Evolutionary conservation across 768 basidiomycete genomes (phyloP).

Genomic region (Boletus tylopilopsis): DNA sequence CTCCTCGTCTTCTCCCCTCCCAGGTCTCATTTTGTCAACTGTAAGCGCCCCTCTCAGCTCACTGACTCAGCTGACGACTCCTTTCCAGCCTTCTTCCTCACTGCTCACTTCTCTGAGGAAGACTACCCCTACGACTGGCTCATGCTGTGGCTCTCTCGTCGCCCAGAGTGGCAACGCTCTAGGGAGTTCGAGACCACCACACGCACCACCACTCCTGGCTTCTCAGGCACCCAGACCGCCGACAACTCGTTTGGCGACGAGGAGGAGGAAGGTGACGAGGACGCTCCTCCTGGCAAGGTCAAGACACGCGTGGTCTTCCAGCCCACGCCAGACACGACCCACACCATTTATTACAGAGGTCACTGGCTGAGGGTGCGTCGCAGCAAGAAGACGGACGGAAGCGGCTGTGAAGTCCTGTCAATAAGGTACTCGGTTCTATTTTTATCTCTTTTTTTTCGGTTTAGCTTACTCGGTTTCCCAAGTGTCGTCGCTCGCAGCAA

Average conservation of each 20-base stretch:
- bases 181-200: conserved; percentile 89
- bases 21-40: conserved; percentile 85
- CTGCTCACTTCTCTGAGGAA: conserved; percentile 87
- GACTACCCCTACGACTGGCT: conserved; percentile 91
- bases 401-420: conserved; percentile 68
- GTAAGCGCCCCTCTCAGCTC: conserved; percentile 42
- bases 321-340: conserved; percentile 83
- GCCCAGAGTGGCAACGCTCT: conserved; percentile 86
- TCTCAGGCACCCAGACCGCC: conserved; percentile 41
- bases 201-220: conserved; percentile 60
- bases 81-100: conserved; percentile 73
- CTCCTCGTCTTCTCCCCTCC: conserved; percentile 4
- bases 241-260: conserved; percentile 58
- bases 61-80: conserved; percentile 6
- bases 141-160: conserved; percentile 84
- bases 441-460: not conserved
- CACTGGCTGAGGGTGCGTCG: conserved; percentile 81
- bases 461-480: conserved; percentile 29
- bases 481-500: conserved; percentile 83
- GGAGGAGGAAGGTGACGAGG: conserved; percentile 44
- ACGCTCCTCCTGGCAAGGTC: conserved; percentile 50
- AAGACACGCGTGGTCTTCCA: conserved; percentile 86
- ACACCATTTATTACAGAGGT: conserved; percentile 82
- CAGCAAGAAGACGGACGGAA: conserved; percentile 64
- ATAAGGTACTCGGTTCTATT: conserved; percentile 51